Conservation (phyloP, 768 basidiomycete species). For the Obba rivulosa region DNA sequence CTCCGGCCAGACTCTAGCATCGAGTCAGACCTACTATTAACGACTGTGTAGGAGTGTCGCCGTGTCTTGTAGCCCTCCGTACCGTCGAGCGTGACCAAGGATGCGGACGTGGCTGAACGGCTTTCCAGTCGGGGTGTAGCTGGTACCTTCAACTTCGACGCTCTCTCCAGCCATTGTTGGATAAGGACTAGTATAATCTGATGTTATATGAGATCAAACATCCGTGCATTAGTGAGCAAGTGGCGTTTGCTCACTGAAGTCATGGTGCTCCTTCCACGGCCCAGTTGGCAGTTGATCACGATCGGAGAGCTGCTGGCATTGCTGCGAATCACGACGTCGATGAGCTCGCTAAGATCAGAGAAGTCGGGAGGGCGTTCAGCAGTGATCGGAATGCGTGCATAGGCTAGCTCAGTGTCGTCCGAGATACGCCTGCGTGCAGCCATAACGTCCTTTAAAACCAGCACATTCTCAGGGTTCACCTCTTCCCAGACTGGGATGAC, state of each 20-base stretch:
- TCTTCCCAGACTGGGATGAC: slow-evolving; percentile 96
- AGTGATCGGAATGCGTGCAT: slow-evolving; percentile 88
- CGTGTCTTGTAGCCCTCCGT: slow-evolving; percentile 23
- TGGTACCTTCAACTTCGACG: slow-evolving; percentile 25
- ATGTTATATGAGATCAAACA: not conserved
- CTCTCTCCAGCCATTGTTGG: slow-evolving; percentile 68
- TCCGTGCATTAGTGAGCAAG: not conserved
- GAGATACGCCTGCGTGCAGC: slow-evolving; percentile 38
- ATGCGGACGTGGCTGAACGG: slow-evolving; percentile 39
- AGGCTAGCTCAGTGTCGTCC: slow-evolving; percentile 61
- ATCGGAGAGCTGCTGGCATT: slow-evolving; percentile 70
- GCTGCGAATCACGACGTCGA: slow-evolving; percentile 70
- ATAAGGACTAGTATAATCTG: slow-evolving; percentile 81
- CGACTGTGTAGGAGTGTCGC: slow-evolving; percentile 75
- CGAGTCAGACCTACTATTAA: slow-evolving; percentile 64
- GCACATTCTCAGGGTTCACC: slow-evolving; percentile 63
- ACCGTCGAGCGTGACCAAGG: slow-evolving; percentile 32
- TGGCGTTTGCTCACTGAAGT: slow-evolving; percentile 56
- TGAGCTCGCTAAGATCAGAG: slow-evolving; percentile 67
- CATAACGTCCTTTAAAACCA: slow-evolving; percentile 89
- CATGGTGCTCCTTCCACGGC: slow-evolving; percentile 85
- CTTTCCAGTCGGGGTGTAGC: slow-evolving; percentile 29
- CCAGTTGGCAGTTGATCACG: slow-evolving; percentile 94
- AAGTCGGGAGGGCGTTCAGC: slow-evolving; percentile 80
- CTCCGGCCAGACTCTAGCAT: not conserved